phyloP scores from a whole-genome alignment of 768 basidiomycete species.

The Suillus fuscotomentosus region DNA sequence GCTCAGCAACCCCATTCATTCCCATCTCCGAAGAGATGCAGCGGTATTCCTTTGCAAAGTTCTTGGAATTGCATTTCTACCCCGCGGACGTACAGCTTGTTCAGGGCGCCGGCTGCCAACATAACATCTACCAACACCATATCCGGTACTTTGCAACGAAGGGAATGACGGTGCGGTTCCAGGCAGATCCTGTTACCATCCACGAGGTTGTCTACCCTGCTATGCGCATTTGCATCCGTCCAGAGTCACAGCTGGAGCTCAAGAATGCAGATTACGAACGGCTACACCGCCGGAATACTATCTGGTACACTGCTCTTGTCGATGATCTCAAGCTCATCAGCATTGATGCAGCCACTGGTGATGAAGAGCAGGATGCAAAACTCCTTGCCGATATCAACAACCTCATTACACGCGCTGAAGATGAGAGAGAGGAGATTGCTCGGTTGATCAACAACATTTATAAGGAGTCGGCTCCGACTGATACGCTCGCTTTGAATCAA shows the following conservation, averaged over 20 bases:
- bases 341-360: conserved; percentile 78
- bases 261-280: conserved; percentile 90
- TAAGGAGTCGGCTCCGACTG: conserved; percentile 73
- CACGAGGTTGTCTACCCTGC: conserved; percentile 91
- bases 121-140: conserved; percentile 93
- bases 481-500: conserved; percentile 85
- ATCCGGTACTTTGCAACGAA: conserved; percentile 85
- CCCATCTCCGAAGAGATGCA: conserved; percentile 91
- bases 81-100: conserved; percentile 82
- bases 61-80: conserved; percentile 95
- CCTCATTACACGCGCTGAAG: conserved; percentile 71
- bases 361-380: conserved; percentile 65
- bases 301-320: conserved; percentile 74
- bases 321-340: conserved; percentile 75
- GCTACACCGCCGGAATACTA: conserved; percentile 65
- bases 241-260: conserved; percentile 84
- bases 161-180: conserved; percentile 86
- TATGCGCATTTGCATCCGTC: conserved; percentile 78
- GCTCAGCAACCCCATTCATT: conserved; percentile 81
- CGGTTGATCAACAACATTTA: conserved; percentile 78
- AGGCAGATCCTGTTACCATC: conserved; percentile 76
- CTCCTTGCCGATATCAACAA: conserved; percentile 62
- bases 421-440: conserved; percentile 71
- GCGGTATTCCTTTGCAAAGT: conserved; percentile 92
- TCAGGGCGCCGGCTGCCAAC: conserved; percentile 87